Base-by-base conservation (phyloP, 2,329 filamentous ascomycete genomes). In the Lecanicillium sp. region DNA sequence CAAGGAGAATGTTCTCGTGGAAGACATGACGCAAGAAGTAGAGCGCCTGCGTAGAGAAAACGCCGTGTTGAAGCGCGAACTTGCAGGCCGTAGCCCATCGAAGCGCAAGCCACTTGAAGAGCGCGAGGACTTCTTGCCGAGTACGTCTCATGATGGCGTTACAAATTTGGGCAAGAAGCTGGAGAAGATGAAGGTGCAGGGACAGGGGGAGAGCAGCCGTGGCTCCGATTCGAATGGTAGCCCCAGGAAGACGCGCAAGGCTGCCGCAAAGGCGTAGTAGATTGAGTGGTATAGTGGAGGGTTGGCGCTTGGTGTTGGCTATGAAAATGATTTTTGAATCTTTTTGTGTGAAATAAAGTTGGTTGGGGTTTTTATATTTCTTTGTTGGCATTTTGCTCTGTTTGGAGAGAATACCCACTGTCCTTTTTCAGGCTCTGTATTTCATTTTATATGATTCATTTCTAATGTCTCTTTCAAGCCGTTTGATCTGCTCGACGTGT, bases 21-120 rank as follows among this genome's bases (percentile, higher is more conserved):
- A 82, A 51, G 73, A 82, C 33, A 62, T 88, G 1, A 76, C 84
- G 50, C 63, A 77, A 35, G 84, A 89, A 53, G 87, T 88, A 39
- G 78, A 84, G 43, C 67, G 74, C 3, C 65, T 90, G 28, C 71
- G 79, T 12, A 70, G 73, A 17, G 82, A 83, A 50, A 67, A 87
- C 15, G 68, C 68, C 2, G 64, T 78, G 3, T 57, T 89, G 17
- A 79, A 79, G 53, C 72, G 83, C 27, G 82, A 88, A 58, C 53
- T 86, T 5, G 65, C 66, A 0, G 68, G 66, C 12, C 71, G 76
- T 38, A 86, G 78, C 39, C 82, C 82, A 0, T 75, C 67, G 4
- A 82, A 77, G 59, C 63, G 75, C 27, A 58, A 63, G 38, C 74
- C 75, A 1, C 64, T 78, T 1, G 63, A 63, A 37, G 75, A 78